These are phyloP conservation scores for Ustilago xerochloae DNA, from an alignment of 1,284 basidiomycete genomes.

Conservation along the genomic window DNA sequence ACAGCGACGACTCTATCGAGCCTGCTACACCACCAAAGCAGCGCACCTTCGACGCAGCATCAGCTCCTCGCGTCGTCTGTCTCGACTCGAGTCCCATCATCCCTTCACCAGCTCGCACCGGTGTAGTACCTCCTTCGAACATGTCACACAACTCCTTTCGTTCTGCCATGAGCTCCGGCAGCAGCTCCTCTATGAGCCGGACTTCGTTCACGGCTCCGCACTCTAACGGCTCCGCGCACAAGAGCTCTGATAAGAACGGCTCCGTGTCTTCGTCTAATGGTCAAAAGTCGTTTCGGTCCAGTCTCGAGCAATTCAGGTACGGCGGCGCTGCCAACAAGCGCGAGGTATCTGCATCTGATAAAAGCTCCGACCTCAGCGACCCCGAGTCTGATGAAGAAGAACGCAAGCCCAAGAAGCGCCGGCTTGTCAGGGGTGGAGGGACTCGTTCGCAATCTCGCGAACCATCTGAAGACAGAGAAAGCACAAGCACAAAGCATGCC, in stretches of 20 bases:
- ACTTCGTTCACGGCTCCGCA: constrained; percentile 17
- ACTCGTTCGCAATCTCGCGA: constrained; percentile 17
- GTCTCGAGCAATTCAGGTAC: constrained; percentile 43
- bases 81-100: constrained; percentile 39
- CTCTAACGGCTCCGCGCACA: constrained; percentile 2
- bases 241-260: constrained; percentile 7
- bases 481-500: background rate
- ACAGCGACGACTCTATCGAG: constrained; percentile 45
- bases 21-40: constrained; percentile 36
- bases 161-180: constrained; percentile 33
- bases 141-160: constrained; percentile 34
- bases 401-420: constrained; percentile 42
- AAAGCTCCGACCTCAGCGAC: constrained; percentile 42
- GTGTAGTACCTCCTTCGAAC: background rate
- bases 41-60: background rate
- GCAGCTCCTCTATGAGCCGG: constrained; percentile 28
- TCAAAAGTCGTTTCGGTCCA: constrained; percentile 18
- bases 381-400: constrained; percentile 27
- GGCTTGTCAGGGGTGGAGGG: constrained; percentile 31
- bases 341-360: constrained; percentile 17
- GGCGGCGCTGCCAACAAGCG: constrained; percentile 11
- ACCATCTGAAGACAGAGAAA: constrained; percentile 3
- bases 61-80: constrained; percentile 30
- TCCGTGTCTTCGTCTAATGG: background rate
- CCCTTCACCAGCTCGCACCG: constrained; percentile 8